Evolutionary conservation across 83 land plant species (phyloP).

Genomic region (Diphasiastrum complanatum): DNA sequence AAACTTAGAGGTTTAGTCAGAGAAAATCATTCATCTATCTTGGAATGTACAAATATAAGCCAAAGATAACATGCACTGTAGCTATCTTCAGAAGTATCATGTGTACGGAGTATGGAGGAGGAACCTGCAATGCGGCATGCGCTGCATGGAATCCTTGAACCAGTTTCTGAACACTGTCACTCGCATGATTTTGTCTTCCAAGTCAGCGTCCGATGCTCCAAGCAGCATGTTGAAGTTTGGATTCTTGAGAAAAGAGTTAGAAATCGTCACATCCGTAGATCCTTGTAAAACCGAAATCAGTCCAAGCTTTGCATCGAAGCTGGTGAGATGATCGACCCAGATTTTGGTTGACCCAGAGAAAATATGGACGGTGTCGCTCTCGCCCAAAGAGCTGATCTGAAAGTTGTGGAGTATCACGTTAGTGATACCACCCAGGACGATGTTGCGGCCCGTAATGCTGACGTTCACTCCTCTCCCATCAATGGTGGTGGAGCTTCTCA

Average conservation of each 20-base stretch:
- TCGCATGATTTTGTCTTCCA: background rate
- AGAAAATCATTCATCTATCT: background rate
- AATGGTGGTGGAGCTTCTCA: slow-evolving; percentile 1
- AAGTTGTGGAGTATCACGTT: too few species aligned
- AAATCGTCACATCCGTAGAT: too few species aligned
- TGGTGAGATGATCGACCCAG: too few species aligned
- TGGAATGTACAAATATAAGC: background rate
- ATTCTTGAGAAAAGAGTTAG: slow-evolving; percentile 6
- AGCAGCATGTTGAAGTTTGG: slow-evolving; percentile 13
- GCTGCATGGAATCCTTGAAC: too few species aligned
- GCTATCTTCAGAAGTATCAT: background rate
- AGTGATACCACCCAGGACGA: background rate
- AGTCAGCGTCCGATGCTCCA: slow-evolving; percentile 7
- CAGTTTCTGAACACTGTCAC: too few species aligned
- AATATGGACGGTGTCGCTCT: background rate
- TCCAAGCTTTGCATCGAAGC: too few species aligned
- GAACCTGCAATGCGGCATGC: too few species aligned
- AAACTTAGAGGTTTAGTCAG: background rate
- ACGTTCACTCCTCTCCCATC: background rate
- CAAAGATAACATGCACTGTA: background rate
- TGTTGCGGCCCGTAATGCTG: background rate
- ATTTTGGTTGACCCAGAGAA: slow-evolving; percentile 2
- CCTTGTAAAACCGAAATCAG: too few species aligned
- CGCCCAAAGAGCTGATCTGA: background rate
- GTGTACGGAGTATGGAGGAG: too few species aligned